A percentile compares a stretch with the other conserved stretches of the same genome.
Conservation (phyloP, 192 early-diverging fungal genomes). For the Lobosporangium transversale region DNA sequence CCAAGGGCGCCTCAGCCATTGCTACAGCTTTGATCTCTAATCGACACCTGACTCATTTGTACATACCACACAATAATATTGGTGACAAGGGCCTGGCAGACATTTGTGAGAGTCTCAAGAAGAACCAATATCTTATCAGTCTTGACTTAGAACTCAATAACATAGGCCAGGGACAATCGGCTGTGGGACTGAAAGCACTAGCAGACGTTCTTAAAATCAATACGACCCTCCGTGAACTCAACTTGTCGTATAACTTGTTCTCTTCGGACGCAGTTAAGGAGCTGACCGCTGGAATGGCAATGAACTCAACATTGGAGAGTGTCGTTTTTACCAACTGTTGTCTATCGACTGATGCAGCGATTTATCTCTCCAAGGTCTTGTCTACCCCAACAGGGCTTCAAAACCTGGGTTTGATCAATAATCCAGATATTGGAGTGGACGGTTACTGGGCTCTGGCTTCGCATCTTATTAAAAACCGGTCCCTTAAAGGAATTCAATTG, state of each 20-base stretch:
- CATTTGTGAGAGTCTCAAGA: slow-evolving; percentile 36
- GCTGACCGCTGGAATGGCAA: slow-evolving; percentile 38
- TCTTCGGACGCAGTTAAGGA: slow-evolving; percentile 18
- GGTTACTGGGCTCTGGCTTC: slow-evolving; percentile 54
- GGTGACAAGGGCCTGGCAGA: slow-evolving; percentile 42
- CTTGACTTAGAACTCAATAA: slow-evolving; percentile 54
- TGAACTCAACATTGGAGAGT: slow-evolving; percentile 53
- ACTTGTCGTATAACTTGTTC: slow-evolving; percentile 52
- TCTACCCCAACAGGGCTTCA: slow-evolving; percentile 47
- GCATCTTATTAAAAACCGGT: slow-evolving; percentile 45
- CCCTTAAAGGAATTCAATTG: slow-evolving; percentile 54
- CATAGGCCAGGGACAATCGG: slow-evolving; percentile 38
- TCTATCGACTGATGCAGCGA: slow-evolving; percentile 43
- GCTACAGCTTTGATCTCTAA: slow-evolving; percentile 37
- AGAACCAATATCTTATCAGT: slow-evolving; percentile 34
- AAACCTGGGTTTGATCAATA: slow-evolving; percentile 50
- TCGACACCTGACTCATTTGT: slow-evolving; percentile 52
- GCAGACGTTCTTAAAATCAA: slow-evolving; percentile 37
- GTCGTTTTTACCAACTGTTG: slow-evolving; percentile 49
- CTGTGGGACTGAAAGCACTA: slow-evolving; percentile 36
- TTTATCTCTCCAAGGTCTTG: slow-evolving; percentile 34
- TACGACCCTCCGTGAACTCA: slow-evolving; percentile 43
- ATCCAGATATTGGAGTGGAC: slow-evolving; percentile 53
- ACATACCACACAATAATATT: slow-evolving; percentile 54
- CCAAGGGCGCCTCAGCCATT: slow-evolving; percentile 32